Percentiles rank a stretch among this genome's conserved stretches.
Evolutionary conservation across 768 basidiomycete species (phyloP).

Genomic region (Thelephora aurantiotincta): DNA sequence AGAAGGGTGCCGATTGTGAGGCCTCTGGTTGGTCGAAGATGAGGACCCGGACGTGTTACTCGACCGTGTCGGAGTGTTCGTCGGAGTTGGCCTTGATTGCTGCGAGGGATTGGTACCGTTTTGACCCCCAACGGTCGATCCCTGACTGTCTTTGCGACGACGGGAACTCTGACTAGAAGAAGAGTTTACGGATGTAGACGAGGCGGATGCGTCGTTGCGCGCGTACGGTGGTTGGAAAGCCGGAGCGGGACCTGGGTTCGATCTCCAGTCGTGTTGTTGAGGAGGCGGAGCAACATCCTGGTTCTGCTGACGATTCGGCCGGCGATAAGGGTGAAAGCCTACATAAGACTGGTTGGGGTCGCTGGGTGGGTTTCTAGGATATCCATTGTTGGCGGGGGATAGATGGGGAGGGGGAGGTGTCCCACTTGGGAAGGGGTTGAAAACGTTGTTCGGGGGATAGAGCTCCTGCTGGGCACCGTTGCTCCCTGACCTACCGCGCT

Average conservation of each 20-base stretch:
- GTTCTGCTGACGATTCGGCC: constrained; percentile 31
- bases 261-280: constrained; percentile 31
- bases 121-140: constrained; percentile 26
- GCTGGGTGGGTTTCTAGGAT: background rate
- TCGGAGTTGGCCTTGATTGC: constrained; percentile 9
- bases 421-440: constrained; percentile 54
- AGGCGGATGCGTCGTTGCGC: constrained; percentile 66
- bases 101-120: constrained; percentile 15
- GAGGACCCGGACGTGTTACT: constrained; percentile 8
- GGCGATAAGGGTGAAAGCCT: constrained; percentile 75
- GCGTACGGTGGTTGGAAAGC: constrained; percentile 66
- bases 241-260: constrained; percentile 16
- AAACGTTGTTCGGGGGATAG: constrained; percentile 44
- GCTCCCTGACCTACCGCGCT: constrained; percentile 24
- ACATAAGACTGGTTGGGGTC: constrained; percentile 25
- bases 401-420: constrained; percentile 48
- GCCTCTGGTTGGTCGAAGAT: constrained; percentile 18
- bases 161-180: constrained; percentile 32
- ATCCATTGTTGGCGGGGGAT: constrained; percentile 29
- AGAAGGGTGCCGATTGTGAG: constrained; percentile 36
- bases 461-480: constrained; percentile 33
- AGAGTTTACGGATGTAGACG: constrained; percentile 69
- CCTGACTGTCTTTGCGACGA: constrained; percentile 62
- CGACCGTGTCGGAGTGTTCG: constrained; percentile 10
- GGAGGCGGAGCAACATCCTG: constrained; percentile 13